Percentiles rank a stretch among this genome's conserved stretches.
These are phyloP conservation scores for Dothideomycetes sp. DNA, from an alignment of 2,329 filamentous ascomycete species.

Conservation along the genomic window DNA sequence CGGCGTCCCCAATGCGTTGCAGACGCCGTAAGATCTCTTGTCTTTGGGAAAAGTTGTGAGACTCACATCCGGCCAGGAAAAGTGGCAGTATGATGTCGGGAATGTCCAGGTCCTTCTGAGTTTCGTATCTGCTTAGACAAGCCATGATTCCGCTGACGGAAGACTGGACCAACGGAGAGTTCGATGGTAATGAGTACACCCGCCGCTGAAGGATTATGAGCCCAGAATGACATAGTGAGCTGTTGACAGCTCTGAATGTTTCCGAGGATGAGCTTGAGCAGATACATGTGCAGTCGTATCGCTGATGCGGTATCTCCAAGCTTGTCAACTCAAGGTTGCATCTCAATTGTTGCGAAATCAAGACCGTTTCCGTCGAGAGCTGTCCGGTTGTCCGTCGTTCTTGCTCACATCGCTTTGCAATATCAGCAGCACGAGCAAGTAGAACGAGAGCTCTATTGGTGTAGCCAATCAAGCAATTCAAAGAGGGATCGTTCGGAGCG, in stretches of 20 bases:
- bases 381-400: slow-evolving; percentile 1
- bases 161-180: slow-evolving; percentile 5
- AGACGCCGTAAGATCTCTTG: slow-evolving; percentile 6
- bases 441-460: slow-evolving; percentile 5
- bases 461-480: slow-evolving; percentile 7
- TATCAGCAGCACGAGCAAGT: slow-evolving; percentile 3
- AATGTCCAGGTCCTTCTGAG: slow-evolving; percentile 3
- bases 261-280: slow-evolving; percentile 3
- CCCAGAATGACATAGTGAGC: slow-evolving; percentile 3
- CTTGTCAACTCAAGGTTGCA: slow-evolving; percentile 6
- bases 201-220: slow-evolving; percentile 6
- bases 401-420: slow-evolving; percentile 7
- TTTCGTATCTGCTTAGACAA: background rate
- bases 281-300: slow-evolving; percentile 5
- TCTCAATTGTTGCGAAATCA: slow-evolving; percentile 6
- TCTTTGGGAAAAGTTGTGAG: slow-evolving; percentile 2
- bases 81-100: slow-evolving; percentile 8
- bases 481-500: slow-evolving; percentile 1
- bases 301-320: slow-evolving; percentile 5
- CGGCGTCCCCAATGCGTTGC: slow-evolving; percentile 7
- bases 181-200: slow-evolving; percentile 4
- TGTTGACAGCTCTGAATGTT: slow-evolving; percentile 6
- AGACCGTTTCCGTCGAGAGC: background rate
- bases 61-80: slow-evolving; percentile 7
- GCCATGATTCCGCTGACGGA: slow-evolving; percentile 4